Base-by-base conservation (phyloP, 495 filamentous ascomycete species). In the Aspergillus leporis region DNA sequence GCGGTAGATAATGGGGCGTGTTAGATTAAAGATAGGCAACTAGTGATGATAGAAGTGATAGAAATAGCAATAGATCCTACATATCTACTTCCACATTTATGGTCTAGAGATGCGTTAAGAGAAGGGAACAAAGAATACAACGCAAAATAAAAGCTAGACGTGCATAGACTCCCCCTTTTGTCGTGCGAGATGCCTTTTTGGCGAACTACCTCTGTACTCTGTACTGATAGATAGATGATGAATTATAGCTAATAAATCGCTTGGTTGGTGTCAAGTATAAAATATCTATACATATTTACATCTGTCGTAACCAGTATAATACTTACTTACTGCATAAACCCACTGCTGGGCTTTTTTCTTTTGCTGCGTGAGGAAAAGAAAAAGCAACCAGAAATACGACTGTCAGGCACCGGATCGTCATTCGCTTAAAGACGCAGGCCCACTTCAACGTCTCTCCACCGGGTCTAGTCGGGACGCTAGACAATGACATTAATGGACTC, bases 391-490 rank as follows among this genome's bases (percentile, higher is more conserved):
- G n/a, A 41, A 41, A 41, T 19, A 55, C 25, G 12, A 38, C 14
- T 46, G 40, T 55, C 53, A 55, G 53, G 53, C 41, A 48, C 63
- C 32, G 43, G 63, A 65, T 65, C 63, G 53, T 60, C 63, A 65
- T 65, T 65, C 63, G 63, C 63, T 60, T 58, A 62, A 41, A 32
- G 31, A 46, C 25, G 34, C 46, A 25, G 60, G 55, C 55, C 60
- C 60, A 58, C 34, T 58, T 51, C 55, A 66, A 66, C 64, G 64
- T 62, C 38, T 54, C 62, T 54, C 61, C 60, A 61, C 55, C 46
- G 19, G 8, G 19, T 46, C 21, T 6, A 36, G 16, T 25, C 7
- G 52, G 18, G 18, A 38, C 52, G 25, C 25, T 55, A 32, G 23
- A 55, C 53, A 55, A 45, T 46, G 53, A 28, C 23, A 55, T 46